A percentile compares a stretch with the other conserved stretches of the same genome.
Conservation (phyloP, 2,329 filamentous ascomycete genomes). For the Parafenestella ontariensis region DNA sequence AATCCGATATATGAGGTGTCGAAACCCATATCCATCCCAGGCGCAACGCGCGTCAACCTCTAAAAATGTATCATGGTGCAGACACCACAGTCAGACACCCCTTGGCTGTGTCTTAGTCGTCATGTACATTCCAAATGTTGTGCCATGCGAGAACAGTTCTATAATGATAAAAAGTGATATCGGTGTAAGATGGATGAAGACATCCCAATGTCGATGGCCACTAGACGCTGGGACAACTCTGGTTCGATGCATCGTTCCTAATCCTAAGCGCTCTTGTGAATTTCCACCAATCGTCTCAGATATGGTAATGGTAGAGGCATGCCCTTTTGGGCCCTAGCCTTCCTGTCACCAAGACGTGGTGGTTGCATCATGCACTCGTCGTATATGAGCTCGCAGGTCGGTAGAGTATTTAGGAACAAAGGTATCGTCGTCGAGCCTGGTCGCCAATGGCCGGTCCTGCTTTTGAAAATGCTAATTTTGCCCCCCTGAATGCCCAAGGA, state of each 20-base stretch:
- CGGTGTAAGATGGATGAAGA: constrained; percentile 1
- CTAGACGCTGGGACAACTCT: constrained; percentile 12
- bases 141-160: not conserved
- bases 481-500: not conserved
- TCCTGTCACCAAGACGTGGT: not conserved
- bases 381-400: too few relatives aligned
- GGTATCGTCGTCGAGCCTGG: not conserved
- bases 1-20: not conserved
- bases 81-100: not conserved
- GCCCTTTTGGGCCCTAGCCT: not conserved
- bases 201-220: constrained; percentile 4
- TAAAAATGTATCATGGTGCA: not conserved
- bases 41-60: not conserved
- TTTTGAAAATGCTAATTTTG: not conserved
- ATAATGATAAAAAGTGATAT: not conserved
- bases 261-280: not conserved
- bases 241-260: constrained; percentile 1
- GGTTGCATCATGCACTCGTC: not conserved
- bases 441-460: not conserved
- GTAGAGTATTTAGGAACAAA: not conserved
- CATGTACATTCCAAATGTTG: not conserved
- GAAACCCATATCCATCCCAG: not conserved
- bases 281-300: not conserved
- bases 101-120: not conserved
- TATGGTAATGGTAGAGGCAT: not conserved